Conservation (phyloP, 768 basidiomycete species). For the Gymnopilus junonius region DNA sequence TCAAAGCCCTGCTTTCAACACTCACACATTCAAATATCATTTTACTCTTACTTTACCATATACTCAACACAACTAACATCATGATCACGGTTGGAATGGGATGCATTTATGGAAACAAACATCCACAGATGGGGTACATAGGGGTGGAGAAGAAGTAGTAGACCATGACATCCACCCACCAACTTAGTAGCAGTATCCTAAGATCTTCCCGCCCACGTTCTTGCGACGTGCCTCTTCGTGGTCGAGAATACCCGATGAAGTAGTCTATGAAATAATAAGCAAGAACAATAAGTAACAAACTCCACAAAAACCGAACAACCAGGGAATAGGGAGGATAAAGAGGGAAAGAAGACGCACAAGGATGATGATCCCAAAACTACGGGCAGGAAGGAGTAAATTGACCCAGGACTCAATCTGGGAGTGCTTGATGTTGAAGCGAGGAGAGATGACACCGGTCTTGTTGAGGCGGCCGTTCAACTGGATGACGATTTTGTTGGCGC, state of each 20-base stretch:
- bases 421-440: constrained; percentile 95
- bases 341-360: constrained; percentile 56
- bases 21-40: too few species aligned
- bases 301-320: not conserved
- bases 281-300: not conserved
- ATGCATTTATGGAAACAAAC: too few species aligned
- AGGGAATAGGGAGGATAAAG: not conserved
- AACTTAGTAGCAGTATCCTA: constrained; percentile 87
- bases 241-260: constrained; percentile 97
- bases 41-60: too few species aligned
- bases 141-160: too few species aligned
- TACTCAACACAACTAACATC: too few species aligned
- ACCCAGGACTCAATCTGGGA: constrained; percentile 95
- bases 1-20: too few species aligned
- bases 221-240: constrained; percentile 99
- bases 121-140: too few species aligned
- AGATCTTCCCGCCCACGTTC: constrained; percentile 94
- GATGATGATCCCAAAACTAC: constrained; percentile 97
- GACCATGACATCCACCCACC: too few species aligned
- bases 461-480: constrained; percentile 98
- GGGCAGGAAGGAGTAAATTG: constrained; percentile 93
- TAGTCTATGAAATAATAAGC: constrained; percentile 61
- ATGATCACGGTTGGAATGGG: too few species aligned
- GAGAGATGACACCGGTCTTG: constrained; percentile 99
- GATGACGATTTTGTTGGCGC: constrained; percentile 96